Conservation (phyloP, 371 early-diverging fungal genomes). For the Mucor irregularis region DNA sequence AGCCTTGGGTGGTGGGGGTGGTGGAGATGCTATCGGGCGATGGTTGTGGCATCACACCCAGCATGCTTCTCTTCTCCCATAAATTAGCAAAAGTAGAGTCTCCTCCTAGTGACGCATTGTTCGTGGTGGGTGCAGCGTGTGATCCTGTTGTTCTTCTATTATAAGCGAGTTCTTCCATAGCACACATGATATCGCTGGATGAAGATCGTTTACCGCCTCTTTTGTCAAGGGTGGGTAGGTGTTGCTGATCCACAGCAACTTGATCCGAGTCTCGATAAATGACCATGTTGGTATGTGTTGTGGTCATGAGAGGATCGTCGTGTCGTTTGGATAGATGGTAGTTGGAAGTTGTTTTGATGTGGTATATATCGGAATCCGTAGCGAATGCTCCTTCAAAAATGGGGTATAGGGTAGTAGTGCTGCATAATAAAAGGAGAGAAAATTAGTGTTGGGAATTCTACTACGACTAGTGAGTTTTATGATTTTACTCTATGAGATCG, state of each 20-base stretch:
- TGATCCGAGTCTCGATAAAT: slow-evolving; percentile 74
- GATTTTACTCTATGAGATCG: slow-evolving; percentile 39
- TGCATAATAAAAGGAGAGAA: slow-evolving; percentile 3
- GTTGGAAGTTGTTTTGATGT: slow-evolving; percentile 59
- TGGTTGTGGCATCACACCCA: background rate
- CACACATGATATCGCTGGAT: slow-evolving; percentile 15
- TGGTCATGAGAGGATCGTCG: slow-evolving; percentile 53
- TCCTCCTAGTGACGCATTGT: background rate
- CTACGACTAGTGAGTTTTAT: background rate
- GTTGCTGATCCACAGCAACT: too few relatives aligned
- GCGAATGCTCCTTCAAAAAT: slow-evolving; percentile 69
- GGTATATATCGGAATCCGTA: slow-evolving; percentile 57
- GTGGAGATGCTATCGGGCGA: too few relatives aligned
- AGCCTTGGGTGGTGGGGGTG: slow-evolving; percentile 9
- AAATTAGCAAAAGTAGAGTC: slow-evolving; percentile 2
- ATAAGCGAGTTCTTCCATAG: slow-evolving; percentile 25
- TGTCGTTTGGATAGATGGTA: slow-evolving; percentile 57
- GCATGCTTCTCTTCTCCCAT: slow-evolving; percentile 16
- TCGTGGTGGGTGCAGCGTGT: slow-evolving; percentile 2
- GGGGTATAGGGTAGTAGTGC: too few relatives aligned
- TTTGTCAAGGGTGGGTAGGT: slow-evolving; percentile 8
- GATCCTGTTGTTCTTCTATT: slow-evolving; percentile 23
- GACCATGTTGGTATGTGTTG: slow-evolving; percentile 41
- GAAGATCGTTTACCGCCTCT: background rate
- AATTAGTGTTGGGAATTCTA: background rate